These are phyloP conservation scores for Phytophthora ohioensis DNA, from an alignment of 352 stramenopile species.

Conservation along the genomic window DNA sequence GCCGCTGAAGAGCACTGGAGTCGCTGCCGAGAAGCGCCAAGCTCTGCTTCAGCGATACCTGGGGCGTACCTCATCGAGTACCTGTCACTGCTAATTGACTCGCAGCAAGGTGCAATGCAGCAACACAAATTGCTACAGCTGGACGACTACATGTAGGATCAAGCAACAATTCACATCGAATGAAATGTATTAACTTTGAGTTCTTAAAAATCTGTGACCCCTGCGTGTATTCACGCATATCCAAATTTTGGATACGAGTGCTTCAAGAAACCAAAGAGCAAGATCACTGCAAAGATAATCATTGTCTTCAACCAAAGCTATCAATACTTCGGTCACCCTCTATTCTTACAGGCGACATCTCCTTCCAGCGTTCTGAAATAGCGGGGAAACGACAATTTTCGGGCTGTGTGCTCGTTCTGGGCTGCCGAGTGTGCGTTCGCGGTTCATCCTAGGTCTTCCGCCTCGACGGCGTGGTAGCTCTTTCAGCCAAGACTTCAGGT, in stretches of 20 bases:
- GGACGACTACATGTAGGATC: slow-evolving; percentile 10
- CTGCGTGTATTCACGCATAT: background rate
- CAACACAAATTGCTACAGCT: background rate
- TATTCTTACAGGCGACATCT: slow-evolving; percentile 34
- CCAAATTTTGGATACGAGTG: slow-evolving; percentile 1
- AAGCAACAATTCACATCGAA: slow-evolving; percentile 26
- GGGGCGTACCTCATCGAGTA: slow-evolving; percentile 34
- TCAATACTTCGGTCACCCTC: slow-evolving; percentile 30
- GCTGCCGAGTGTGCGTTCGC: too few relatives aligned
- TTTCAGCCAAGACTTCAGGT: slow-evolving; percentile 19
- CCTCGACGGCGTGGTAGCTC: background rate
- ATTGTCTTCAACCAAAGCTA: slow-evolving; percentile 16
- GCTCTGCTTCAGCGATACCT: slow-evolving; percentile 67
- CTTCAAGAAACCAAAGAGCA: background rate
- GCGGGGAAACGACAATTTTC: slow-evolving; percentile 32
- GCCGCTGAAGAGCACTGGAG: slow-evolving; percentile 91
- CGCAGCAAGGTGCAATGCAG: slow-evolving; percentile 5
- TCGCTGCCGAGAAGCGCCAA: slow-evolving; percentile 77
- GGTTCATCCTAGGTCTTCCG: background rate
- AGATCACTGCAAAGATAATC: too few relatives aligned
- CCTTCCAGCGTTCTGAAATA: slow-evolving; percentile 26
- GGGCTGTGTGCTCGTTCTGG: background rate
- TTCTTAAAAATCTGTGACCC: background rate
- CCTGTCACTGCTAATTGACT: slow-evolving; percentile 40
- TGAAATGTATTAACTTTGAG: slow-evolving; percentile 29